Evolutionary conservation across 345 rosid species (phyloP).

Genomic region (Linum usitatissimum): DNA sequence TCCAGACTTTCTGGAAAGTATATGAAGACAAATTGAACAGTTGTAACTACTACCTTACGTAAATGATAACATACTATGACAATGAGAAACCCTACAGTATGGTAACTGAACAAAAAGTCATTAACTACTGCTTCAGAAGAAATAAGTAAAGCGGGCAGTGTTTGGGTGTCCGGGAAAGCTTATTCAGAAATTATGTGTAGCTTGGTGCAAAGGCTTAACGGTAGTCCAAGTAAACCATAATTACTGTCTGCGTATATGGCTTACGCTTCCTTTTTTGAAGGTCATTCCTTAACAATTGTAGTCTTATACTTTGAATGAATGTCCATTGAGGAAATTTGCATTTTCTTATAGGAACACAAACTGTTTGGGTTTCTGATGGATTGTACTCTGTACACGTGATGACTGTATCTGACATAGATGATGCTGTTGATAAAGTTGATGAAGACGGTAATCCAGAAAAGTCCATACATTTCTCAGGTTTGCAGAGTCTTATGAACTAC

Average conservation of each 20-base stretch:
- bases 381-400: conserved; percentile 43
- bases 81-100: neutral
- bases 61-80: neutral
- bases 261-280: neutral
- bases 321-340: conserved; percentile 12
- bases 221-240: too few species aligned
- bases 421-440: conserved; percentile 28
- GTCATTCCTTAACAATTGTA: conserved; percentile 1
- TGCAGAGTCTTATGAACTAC: neutral
- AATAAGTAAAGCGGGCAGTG: neutral
- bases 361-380: conserved; percentile 66
- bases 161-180: neutral
- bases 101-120: neutral
- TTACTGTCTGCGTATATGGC: neutral
- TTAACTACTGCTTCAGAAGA: neutral
- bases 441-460: conserved; percentile 29
- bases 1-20: neutral
- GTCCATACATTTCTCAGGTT: conserved; percentile 39
- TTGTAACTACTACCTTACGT: neutral
- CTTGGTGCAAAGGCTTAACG: neutral
- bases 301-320: neutral
- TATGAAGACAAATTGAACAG: neutral
- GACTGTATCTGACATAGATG: conserved; percentile 29
- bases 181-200: neutral
- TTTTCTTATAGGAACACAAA: conserved; percentile 42